Evolutionary conservation across 1,284 basidiomycete genomes (phyloP), one percentile per base, ranked within the genome.

Genomic region (Marasmius fiardii): DNA sequence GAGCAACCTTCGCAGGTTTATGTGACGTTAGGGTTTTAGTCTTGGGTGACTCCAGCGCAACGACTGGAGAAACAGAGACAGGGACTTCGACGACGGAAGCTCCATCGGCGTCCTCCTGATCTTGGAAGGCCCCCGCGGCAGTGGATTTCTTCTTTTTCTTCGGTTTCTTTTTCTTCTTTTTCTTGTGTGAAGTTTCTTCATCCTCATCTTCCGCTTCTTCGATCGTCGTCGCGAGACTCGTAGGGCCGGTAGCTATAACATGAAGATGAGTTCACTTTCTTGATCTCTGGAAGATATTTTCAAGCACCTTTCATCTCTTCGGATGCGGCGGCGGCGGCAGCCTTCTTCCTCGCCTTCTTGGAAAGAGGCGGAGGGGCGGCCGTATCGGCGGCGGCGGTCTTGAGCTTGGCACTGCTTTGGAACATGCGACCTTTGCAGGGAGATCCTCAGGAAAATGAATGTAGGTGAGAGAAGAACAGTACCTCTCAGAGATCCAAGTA

Each of bases 401-500:
- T 74, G 26, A 91, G 68, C 52, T 82, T 84, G 4, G 86, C 74
- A 60, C 78, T 81, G 6, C 83, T 75, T 21, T 80, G 80, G 67
- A 91, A 88, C 75, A 88, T 78, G 24, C 89, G 85, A 6, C 88
- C 88, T 91, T 26, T 21, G 11, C 45, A 48, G 28, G 31, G 49
- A n/a, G n/a, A n/a, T n/a, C n/a, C n/a, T n/a, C n/a, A 37, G 37
- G 58, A 24, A 64, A 48, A 26, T 58, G 54, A 8, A 43, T 45
- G 21, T 43, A 43, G 21, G 51, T 14, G 4, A 23, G 14, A 23
- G 23, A 51, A 33, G 14, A 43, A 26, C 49, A 68, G 39, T 61
- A 85, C 88, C 90, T 80, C 85, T 77, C 54, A 92, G 66, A 14
- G 84, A 84, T 20, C 83, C 83, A 58, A 92, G 71, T 34, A 90